Base-by-base conservation (phyloP, 148 eudicot genomes). In the Gaultheria prostrata region DNA sequence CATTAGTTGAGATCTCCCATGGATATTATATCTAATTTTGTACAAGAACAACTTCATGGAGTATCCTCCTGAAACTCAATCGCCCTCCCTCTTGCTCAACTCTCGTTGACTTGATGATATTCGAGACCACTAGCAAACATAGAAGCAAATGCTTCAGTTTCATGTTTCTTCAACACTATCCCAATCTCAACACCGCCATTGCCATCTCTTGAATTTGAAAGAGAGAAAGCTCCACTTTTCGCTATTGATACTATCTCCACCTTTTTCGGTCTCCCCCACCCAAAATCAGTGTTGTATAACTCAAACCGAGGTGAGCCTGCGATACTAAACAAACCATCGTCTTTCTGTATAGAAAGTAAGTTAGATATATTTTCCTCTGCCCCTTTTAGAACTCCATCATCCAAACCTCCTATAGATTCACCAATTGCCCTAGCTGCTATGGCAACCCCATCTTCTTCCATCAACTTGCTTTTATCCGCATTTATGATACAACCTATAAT, bases 231-330 rank as follows among this genome's bases (percentile, higher is more conserved):
- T 57, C 72, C 80, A 50, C 56, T 21, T 33, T 26, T 43, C 18
- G 59, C 80, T 26, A 75, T 57, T 13, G 72, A 26, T n/a, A 51
- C 30, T 80, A 75, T 43, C n/a, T 83, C 80, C 72, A 76, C 80
- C 51, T 75, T 75, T 9, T 5, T 72, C 5, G 78, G 84, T 43
- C 35, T 73, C 32, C 84, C 84, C 84, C 78, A 82, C 35, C 84
- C 84, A 12, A 82, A 72, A 56, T 82, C 84, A 8, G 61, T 43
- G 8, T 56, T 35, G 28, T 53, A 54, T 5, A 35, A 15, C 84
- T 73, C 79, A 54, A 82, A 73, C n/a, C 84, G 50, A 17, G 80
- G 80, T 17, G 84, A 83, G 15, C 84, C 57, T 0, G 43, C 84
- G 6, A 75, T 76, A 15, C 43, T 9, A 45, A 76, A 57, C 2